Evolutionary conservation across 2,329 filamentous ascomycete genomes (phyloP), one percentile per base, ranked within the genome.

Genomic region (Magnaporthales sp.): DNA sequence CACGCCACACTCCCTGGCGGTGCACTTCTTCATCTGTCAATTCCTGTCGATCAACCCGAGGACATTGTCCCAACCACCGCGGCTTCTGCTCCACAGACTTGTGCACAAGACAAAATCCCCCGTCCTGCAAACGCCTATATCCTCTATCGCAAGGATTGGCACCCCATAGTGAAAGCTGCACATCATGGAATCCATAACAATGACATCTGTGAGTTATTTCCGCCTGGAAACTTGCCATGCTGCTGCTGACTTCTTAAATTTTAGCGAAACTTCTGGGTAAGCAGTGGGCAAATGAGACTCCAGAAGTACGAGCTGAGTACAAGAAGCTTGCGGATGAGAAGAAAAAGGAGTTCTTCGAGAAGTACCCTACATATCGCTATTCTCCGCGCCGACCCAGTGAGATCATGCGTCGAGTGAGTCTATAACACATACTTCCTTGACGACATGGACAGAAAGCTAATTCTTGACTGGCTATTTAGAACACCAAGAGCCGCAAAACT

Each of bases 61-160:
- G 54, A 65, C 27, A 6, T 4, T 63, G 62, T 22, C 62, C 19
- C 30, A 38, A 13, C 32, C 13, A 13, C 32, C 32, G 32, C 32
- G 32, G 8, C 32, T 38, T 7, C 32, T 13, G 32, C 32, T 38
- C 32, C 32, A 38, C 32, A 7, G 32, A 13, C 32, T 38, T 38
- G 11, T 29, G 29, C n/a, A 4, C 22, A 64, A 7, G 22, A 26
- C 5, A 51, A 26, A 68, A 73, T 79, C 63, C 76, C 74, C 24
- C 77, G 78, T 7, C 79, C 79, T 29, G 75, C 77, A 19, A 80
- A 80, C 69, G 77, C 77, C 5, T 80, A 77, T 72, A 80, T 80
- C 54, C 69, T 80, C 22, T 80, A 79, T 63, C 78, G 79, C 68
- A 77, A 77, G 68, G 76, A 79, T 38, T 72, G 75, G 29, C 78